phyloP scores from a whole-genome alignment of 805 yeast species.

The Teunomyces gatunensis region DNA sequence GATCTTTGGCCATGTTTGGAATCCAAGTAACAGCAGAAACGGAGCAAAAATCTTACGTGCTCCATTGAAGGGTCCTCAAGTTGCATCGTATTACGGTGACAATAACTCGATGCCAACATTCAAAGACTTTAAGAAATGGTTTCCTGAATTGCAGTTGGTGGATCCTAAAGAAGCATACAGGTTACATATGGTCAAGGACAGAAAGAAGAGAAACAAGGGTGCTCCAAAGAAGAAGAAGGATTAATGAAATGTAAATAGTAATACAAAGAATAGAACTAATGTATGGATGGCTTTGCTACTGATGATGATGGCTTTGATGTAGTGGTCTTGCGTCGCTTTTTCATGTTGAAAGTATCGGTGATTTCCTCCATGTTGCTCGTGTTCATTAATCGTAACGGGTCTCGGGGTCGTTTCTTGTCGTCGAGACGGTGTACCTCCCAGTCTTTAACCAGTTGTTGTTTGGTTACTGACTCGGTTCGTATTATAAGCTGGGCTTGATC shows the following conservation, averaged over 20 bases:
- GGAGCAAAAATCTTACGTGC: slow-evolving; percentile 69
- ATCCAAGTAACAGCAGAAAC: slow-evolving; percentile 63
- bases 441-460: slow-evolving; percentile 6
- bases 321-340: slow-evolving; percentile 6
- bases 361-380: slow-evolving; percentile 17
- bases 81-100: slow-evolving; percentile 66
- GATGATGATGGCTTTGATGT: not conserved
- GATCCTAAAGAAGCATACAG: slow-evolving; percentile 73
- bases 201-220: slow-evolving; percentile 86
- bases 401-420: not conserved
- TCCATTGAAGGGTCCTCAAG: slow-evolving; percentile 70
- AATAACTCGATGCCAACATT: slow-evolving; percentile 66
- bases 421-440: slow-evolving; percentile 4
- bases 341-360: slow-evolving; percentile 27
- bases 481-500: not conserved
- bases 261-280: slow-evolving; percentile 3
- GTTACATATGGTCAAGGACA: slow-evolving; percentile 55
- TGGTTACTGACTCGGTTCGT: slow-evolving; percentile 1
- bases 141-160: slow-evolving; percentile 49
- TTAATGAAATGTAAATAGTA: slow-evolving; percentile 2
- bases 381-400: slow-evolving; percentile 3
- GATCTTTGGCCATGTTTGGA: slow-evolving; percentile 68
- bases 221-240: slow-evolving; percentile 69
- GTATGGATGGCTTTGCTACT: not conserved
- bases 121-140: slow-evolving; percentile 55